These are phyloP conservation scores for Plectosphaerella cucumerina DNA, from an alignment of 2,329 filamentous ascomycete species.

Conservation along the genomic window DNA sequence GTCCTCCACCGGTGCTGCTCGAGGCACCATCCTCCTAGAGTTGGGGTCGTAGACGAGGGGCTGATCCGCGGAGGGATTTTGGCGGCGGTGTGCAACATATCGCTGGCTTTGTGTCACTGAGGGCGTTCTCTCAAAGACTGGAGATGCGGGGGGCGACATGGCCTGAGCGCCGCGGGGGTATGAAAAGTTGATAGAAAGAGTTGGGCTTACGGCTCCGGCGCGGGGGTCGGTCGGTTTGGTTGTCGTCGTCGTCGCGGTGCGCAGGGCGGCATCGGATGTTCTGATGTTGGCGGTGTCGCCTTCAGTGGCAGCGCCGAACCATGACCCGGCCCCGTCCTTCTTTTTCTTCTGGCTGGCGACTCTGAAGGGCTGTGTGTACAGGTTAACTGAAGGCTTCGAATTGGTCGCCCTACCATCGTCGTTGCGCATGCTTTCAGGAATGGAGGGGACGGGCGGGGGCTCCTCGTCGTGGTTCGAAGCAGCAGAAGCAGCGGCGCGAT, in stretches of 20 bases:
- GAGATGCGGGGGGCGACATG: constrained; percentile 33
- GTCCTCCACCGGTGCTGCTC: constrained; percentile 36
- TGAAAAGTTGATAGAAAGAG: constrained; percentile 53
- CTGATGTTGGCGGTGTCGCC: constrained; percentile 41
- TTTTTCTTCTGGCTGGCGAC: constrained; percentile 52
- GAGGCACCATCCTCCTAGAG: constrained; percentile 57
- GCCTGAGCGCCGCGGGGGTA: constrained; percentile 44
- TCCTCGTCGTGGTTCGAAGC: constrained; percentile 36
- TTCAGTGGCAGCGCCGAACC: constrained; percentile 42
- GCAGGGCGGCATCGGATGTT: constrained; percentile 37
- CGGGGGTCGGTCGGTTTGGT: constrained; percentile 24
- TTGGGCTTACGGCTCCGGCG: constrained; percentile 42
- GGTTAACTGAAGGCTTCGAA: constrained; percentile 29
- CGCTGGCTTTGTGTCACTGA: constrained; percentile 14
- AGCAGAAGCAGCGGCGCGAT: constrained; percentile 27
- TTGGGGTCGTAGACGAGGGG: constrained; percentile 61
- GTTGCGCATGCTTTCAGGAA: constrained; percentile 50
- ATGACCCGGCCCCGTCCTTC: constrained; percentile 37
- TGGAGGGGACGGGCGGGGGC: constrained; percentile 73
- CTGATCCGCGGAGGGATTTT: constrained; percentile 27
- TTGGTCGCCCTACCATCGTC: constrained; percentile 20
- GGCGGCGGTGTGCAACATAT: constrained; percentile 18
- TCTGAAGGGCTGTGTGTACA: constrained; percentile 44
- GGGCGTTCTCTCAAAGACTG: constrained; percentile 13
- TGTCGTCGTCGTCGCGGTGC: constrained; percentile 4